Evolutionary conservation across 2,329 filamentous ascomycete species (phyloP), one percentile per base, ranked within the genome.

Genomic region (Diaporthe destruens): DNA sequence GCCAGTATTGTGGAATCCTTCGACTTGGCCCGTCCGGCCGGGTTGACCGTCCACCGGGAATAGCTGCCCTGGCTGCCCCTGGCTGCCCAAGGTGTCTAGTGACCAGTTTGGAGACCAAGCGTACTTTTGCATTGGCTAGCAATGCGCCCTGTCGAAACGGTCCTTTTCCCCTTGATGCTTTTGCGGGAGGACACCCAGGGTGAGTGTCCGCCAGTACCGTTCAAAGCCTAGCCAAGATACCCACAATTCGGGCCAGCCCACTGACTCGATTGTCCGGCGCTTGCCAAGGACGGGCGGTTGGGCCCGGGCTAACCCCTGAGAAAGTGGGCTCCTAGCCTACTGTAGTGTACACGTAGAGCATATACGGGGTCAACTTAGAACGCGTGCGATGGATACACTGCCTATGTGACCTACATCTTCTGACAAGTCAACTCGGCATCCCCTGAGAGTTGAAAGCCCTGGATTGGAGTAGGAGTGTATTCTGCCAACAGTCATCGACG

Each of bases 171-270:
- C n/a, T 66, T 53, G 32, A 34, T 36, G n/a, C n/a, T 36, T 36
- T 36, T 36, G 32, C 18, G 6, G 23, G 8, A n/a, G 54, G 34
- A 32, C 54, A n/a, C 18, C n/a, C 3, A 51, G 47, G 47, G 47
- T 51, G 47, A 51, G 20, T 56, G 42, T 49, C 61, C 61, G 32
- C 44, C 29, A 66, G 47, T 44, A 53, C 61, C 32, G 47, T 8
- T 12, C 39, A 47, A 9, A 63, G 12, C 18, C 25, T 32, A 6
- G 16, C n/a, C 6, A 42, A 18, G 39, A n/a, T 39, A 25, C 32
- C 61, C 61, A 66, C 61, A 65, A 65, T 65, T 65, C 11, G 29
- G 42, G 23, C 59, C 42, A 66, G 61, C 61, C 61, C 61, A 53
- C 61, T 66, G 61, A 66, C 61, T 66, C 61, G 61, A 39, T 25